Percentiles rank a stretch among this genome's conserved stretches.
phyloP scores from a whole-genome alignment of 1,139 yeast genomes.

The Pneumocystis murina region DNA sequence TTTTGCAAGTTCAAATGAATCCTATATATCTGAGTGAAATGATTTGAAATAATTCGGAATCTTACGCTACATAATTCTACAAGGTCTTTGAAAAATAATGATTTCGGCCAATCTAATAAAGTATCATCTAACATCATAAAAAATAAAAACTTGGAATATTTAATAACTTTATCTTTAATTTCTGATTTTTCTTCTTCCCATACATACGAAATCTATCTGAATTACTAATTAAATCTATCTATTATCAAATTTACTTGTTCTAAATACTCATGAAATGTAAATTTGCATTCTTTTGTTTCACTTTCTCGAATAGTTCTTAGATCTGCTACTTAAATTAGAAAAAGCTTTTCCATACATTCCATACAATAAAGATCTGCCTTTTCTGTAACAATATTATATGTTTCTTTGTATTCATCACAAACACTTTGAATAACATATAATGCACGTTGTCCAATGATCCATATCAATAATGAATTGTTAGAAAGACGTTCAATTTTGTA shows the following conservation, averaged over 20 bases:
- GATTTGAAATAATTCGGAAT: not conserved
- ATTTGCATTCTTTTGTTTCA: not conserved
- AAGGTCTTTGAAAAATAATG: not conserved
- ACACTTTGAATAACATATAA: not conserved
- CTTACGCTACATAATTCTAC: not conserved
- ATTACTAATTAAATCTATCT: not conserved
- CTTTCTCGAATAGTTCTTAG: not conserved
- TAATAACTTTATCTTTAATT: not conserved
- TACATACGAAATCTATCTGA: not conserved
- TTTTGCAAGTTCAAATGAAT: not conserved
- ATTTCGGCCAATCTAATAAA: not conserved
- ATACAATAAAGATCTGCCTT: not conserved
- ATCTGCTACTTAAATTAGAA: not conserved
- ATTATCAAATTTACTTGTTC: not conserved
- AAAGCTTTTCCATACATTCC: not conserved
- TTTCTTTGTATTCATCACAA: not conserved
- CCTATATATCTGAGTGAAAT: not conserved
- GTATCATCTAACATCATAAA: not conserved
- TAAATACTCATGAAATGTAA: not conserved
- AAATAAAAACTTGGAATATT: not conserved
- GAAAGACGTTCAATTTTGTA: not conserved
- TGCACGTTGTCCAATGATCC: not conserved
- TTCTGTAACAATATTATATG: not conserved
- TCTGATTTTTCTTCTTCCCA: not conserved
- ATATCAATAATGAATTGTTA: not conserved